These are phyloP conservation scores for Gonapodya prolifera DNA, from an alignment of 192 early-diverging fungal genomes.

Conservation along the genomic window DNA sequence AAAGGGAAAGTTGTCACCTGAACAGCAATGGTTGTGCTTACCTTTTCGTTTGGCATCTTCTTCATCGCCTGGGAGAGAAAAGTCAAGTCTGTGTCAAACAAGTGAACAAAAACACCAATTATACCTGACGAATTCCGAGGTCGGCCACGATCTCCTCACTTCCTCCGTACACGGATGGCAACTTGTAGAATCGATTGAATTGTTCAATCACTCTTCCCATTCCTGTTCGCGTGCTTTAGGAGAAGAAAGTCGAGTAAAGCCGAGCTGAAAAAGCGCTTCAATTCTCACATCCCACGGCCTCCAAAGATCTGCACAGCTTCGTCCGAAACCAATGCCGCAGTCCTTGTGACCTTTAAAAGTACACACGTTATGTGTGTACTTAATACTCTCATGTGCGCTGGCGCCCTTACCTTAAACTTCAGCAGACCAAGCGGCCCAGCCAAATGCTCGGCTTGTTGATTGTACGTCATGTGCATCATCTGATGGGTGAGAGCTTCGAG, in stretches of 20 bases:
- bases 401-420: conserved; percentile 17
- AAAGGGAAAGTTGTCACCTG: too few species aligned
- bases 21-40: too few species aligned
- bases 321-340: conserved; percentile 44
- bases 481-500: conserved; percentile 16
- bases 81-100: not conserved
- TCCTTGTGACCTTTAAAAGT: conserved; percentile 27
- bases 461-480: conserved; percentile 54
- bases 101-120: not conserved
- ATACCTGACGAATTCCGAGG: not conserved
- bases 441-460: conserved; percentile 42
- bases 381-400: not conserved
- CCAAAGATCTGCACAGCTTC: conserved; percentile 63
- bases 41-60: conserved; percentile 4
- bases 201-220: conserved; percentile 53
- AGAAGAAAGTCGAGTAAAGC: not conserved
- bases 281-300: conserved; percentile 32
- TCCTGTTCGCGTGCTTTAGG: conserved; percentile 22
- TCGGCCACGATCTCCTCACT: conserved; percentile 2
- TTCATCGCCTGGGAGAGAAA: not conserved
- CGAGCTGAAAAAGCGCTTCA: conserved; percentile 4
- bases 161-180: conserved; percentile 36
- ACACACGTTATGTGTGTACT: not conserved
- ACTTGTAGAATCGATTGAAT: conserved; percentile 54
- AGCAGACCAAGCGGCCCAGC: conserved; percentile 54